Evolutionary conservation across 129 eudicot species (phyloP), one percentile per base, ranked within the genome.

Genomic region (Chrysanthemum lavandulifolium): DNA sequence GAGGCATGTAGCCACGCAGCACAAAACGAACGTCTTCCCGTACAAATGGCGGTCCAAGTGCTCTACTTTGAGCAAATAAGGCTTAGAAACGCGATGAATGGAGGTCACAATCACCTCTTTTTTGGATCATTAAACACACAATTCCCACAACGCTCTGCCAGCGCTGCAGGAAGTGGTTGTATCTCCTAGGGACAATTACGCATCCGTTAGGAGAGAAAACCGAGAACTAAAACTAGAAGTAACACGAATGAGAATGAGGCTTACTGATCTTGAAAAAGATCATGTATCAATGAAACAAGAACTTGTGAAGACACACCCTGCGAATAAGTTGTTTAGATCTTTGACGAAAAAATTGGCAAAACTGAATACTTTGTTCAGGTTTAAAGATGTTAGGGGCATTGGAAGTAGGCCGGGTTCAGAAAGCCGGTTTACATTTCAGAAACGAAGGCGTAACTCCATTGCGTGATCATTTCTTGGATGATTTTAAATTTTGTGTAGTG

Each of bases 1-100:
- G 99, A 95, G 81, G 97, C 95, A 16, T 95, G 99, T 82, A 91
- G 97, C 83, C 99, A 95, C 31, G 99, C 99, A 36, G 99, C 99
- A 70, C 99, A 95, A 23, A 95, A 95, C 33, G 99, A 95, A 53
- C 70, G 97, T 1, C 84, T 95, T 23, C 99, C 99, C 0, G 96
- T 91, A 43, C 99, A 95, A 68, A 95, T 91, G 96, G 99, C 99
- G 8, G 99, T 95, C 31, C 99, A 95, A 47, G 99, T 95, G 52
- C 88, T 95, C 3, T 95, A 95, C 91, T 90, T 95, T 18, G 99
- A 95, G 74, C 99, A 95, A 74, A 95, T 89, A 71, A 82, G 99
- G 82, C 85, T 95, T 65, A 50, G 99, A 9, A 91, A 91, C 25
- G 99, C 99, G 10, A 95, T 95, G 99, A 91, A 83, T 13, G 94